phyloP scores from a whole-genome alignment of 225 moss, liverwort and hornwort genomes.

The Pseudoscleropodium purum region DNA sequence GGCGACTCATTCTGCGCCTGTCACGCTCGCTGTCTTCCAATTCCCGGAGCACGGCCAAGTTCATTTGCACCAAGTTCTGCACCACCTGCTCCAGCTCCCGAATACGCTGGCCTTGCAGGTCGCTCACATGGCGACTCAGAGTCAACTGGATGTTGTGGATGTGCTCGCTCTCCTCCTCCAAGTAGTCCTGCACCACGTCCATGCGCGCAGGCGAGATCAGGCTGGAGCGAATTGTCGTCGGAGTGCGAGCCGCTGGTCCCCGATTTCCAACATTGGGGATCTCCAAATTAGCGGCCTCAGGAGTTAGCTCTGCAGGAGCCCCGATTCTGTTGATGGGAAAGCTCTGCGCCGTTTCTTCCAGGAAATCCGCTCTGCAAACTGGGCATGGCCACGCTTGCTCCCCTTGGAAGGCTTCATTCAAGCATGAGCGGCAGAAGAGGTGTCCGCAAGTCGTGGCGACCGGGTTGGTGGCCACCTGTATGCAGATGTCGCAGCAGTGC shows the following conservation, averaged over 20 bases:
- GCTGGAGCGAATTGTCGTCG: not conserved
- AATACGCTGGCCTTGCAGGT: not conserved
- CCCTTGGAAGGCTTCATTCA: not conserved
- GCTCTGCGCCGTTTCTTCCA: not conserved
- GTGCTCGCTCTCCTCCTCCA: not conserved
- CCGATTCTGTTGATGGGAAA: not conserved
- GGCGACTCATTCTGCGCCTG: not conserved
- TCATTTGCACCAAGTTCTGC: not conserved
- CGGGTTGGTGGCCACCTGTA: not conserved
- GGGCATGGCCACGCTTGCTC: not conserved
- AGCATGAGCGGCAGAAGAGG: not conserved
- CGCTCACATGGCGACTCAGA: not conserved
- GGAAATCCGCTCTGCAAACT: not conserved
- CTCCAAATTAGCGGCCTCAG: not conserved
- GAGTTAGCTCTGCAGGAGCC: not conserved
- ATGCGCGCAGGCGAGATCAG: not conserved
- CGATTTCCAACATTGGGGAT: not conserved
- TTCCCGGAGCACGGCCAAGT: not conserved
- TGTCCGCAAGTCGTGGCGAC: not conserved
- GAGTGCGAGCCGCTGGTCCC: not conserved
- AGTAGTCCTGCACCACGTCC: not conserved
- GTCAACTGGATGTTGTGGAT: not conserved
- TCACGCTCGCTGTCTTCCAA: not conserved
- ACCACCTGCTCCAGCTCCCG: not conserved
- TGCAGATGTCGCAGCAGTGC: not conserved